These are phyloP conservation scores for Tulasnella calospora DNA, from an alignment of 768 basidiomycete genomes.

Conservation along the genomic window DNA sequence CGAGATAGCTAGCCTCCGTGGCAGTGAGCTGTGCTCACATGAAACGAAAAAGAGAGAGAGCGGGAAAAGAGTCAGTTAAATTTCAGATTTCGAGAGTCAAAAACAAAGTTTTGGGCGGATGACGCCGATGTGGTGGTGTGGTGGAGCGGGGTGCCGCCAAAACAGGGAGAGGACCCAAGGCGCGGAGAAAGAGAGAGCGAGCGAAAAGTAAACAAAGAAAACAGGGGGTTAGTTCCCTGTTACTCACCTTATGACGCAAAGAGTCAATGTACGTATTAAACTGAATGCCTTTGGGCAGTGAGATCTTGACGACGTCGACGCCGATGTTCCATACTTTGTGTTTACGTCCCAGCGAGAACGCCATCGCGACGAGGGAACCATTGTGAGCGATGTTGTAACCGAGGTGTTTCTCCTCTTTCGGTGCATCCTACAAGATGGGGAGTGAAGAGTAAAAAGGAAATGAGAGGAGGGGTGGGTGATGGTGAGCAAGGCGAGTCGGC, in stretches of 20 bases:
- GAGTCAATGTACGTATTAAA: constrained; percentile 67
- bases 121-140: neutral
- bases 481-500: neutral
- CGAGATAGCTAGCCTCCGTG: constrained; percentile 52
- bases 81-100: neutral
- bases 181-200: neutral
- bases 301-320: constrained; percentile 66
- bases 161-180: neutral
- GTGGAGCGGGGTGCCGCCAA: neutral
- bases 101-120: constrained; percentile 3
- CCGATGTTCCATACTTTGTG: constrained; percentile 77
- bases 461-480: neutral
- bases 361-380: constrained; percentile 46
- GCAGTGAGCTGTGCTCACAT: constrained; percentile 41
- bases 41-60: neutral
- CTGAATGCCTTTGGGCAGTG: constrained; percentile 54
- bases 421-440: constrained; percentile 17
- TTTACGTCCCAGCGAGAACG: constrained; percentile 54
- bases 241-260: constrained; percentile 63
- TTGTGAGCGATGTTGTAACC: constrained; percentile 31
- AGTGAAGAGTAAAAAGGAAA: neutral
- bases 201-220: neutral
- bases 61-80: neutral
- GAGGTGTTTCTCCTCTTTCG: constrained; percentile 26
- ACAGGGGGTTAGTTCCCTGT: constrained; percentile 17